Base-by-base conservation (phyloP, 2,329 filamentous ascomycete species). In the Colletotrichum nymphaeae region DNA sequence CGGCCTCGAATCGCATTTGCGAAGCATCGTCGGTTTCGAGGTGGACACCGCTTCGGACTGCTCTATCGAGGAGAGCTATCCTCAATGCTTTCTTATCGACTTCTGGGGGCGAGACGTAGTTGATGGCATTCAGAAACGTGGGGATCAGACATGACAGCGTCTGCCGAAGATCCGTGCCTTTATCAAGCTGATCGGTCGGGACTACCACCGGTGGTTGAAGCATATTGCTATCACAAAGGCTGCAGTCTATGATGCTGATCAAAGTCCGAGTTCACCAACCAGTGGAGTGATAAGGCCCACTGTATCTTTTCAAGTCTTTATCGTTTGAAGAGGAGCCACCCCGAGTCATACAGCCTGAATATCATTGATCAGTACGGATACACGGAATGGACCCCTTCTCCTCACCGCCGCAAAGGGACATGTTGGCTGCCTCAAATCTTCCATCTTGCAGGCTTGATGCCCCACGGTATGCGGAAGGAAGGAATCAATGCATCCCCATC, bases 1-100 rank as follows among this genome's bases (percentile, higher is more conserved):
- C 69, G 8, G 69, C 63, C n/a, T 72, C 69, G 24, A 72, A 72
- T 1, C 63, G 24, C 69, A 72, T 72, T 7, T 24, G 16, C 16
- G 69, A 72, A 28, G 24, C 69, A 63, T 72, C 63, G 2, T 68
- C 69, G 1, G 64, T 1, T 16, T 53, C 56, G 24, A 68, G 16
- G 12, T 68, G 16, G 3, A 72, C 19, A 35, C 69, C 63, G 4
- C 9, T 19, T 16, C 68, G 32, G 35, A 64, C 35, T 24, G 63
- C 64, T 68, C 26, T 67, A 8, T 35, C 52, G 9, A 68, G 14
- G 5, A 72, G 28, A 14, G 57, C 49, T 19, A 30, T 49, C 19
- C 57, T 26, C 24, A 72, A 65, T 9, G 46, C n/a, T 6, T 72
- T 19, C 19, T 63, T 60, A 8, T 46, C n/a, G 2, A 46, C 24